Evolutionary conservation across 768 basidiomycete genomes (phyloP).

Genomic region (Cantharellus cinnabarinus): DNA sequence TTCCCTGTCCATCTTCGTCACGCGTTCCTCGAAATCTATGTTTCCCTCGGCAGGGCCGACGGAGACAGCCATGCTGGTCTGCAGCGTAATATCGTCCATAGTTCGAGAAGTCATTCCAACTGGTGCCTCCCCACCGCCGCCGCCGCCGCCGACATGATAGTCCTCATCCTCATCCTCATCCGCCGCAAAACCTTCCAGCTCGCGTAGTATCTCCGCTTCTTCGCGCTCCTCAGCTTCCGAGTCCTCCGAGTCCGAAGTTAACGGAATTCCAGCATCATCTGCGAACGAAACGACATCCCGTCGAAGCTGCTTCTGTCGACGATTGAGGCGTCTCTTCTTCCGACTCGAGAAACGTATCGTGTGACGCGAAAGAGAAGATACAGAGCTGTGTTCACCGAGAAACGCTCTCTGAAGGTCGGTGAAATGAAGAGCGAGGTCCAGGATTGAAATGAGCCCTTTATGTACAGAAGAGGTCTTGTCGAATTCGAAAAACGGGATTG

Average conservation of each 20-base stretch:
- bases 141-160: not conserved
- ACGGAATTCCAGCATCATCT: not conserved
- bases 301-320: not conserved
- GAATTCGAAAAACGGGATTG: no score
- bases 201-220: not conserved
- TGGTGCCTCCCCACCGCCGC: not conserved
- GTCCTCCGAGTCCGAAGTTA: not conserved
- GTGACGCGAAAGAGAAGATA: not conserved
- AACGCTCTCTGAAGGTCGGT: conserved; percentile 25
- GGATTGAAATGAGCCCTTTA: conserved; percentile 41
- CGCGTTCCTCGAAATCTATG: not conserved
- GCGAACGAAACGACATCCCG: not conserved
- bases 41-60: not conserved
- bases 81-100: not conserved
- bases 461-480: conserved; percentile 36
- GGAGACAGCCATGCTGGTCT: not conserved
- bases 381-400: not conserved
- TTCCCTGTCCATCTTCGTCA: conserved; percentile 3
- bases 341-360: not conserved
- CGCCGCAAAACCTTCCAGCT: not conserved
- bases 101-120: not conserved
- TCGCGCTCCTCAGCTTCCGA: not conserved
- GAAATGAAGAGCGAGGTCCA: conserved; percentile 59
- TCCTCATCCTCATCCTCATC: not conserved
- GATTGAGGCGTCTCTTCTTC: not conserved